Conservation (phyloP, 2,329 filamentous ascomycete species). For the Hysterium pulicare region DNA sequence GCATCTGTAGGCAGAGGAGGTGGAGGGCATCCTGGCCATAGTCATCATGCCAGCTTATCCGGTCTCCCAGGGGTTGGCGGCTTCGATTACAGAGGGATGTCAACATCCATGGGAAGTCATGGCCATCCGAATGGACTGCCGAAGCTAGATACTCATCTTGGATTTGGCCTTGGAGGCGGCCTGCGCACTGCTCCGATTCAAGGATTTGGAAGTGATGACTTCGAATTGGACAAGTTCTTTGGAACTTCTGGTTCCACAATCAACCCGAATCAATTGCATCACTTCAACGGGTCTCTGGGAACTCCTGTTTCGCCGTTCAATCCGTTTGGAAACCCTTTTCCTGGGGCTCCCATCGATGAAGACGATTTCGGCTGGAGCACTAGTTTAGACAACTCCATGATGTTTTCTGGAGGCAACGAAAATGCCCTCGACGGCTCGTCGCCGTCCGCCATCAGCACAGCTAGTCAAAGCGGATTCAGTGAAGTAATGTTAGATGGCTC, state of each 20-base stretch:
- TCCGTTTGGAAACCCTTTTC: conserved; percentile 50
- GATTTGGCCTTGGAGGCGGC: conserved; percentile 63
- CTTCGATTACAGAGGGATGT: conserved; percentile 71
- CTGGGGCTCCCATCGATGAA: conserved; percentile 59
- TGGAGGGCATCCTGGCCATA: conserved; percentile 53
- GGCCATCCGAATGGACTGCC: conserved; percentile 66
- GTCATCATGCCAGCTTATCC: conserved; percentile 70
- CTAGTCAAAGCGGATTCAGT: conserved; percentile 86
- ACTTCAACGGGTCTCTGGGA: conserved; percentile 76
- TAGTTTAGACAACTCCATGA: conserved; percentile 69
- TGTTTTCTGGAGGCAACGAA: conserved; percentile 59
- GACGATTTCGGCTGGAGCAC: conserved; percentile 88
- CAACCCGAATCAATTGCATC: conserved; percentile 71
- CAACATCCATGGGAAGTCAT: conserved; percentile 62
- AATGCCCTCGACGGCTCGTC: conserved; percentile 88
- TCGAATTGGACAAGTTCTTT: conserved; percentile 70
- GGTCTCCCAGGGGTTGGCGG: conserved; percentile 57
- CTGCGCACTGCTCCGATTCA: conserved; percentile 71
- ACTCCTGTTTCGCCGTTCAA: conserved; percentile 50
- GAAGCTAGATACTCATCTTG: conserved; percentile 79
- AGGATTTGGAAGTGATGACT: conserved; percentile 56
- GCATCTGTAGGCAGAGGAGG: conserved; percentile 46
- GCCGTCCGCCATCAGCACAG: conserved; percentile 91
- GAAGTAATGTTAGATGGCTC: conserved; percentile 84
- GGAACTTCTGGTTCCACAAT: conserved; percentile 58